Conservation (phyloP, 2,329 filamentous ascomycete species). For the Taxawa tesnikishii region DNA sequence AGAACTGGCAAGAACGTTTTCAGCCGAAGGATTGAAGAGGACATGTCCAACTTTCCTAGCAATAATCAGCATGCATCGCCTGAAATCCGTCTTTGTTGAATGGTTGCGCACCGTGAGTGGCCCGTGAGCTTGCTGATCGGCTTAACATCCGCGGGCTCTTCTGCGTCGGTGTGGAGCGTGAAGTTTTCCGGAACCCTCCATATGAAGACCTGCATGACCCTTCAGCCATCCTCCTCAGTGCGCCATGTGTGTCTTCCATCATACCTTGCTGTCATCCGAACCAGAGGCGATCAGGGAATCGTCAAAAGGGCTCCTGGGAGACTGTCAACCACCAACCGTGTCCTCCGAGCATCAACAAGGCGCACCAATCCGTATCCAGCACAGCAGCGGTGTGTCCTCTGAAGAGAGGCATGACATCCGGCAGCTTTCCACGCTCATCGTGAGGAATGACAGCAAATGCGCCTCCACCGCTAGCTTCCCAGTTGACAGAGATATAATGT, state of each 20-base stretch:
- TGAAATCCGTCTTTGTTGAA: too few species aligned
- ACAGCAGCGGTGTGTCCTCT: slow-evolving; percentile 92
- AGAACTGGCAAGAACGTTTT: slow-evolving; percentile 87
- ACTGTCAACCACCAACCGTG: slow-evolving; percentile 12
- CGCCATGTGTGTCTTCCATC: slow-evolving; percentile 1
- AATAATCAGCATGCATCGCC: slow-evolving; percentile 12
- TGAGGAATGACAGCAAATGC: slow-evolving; percentile 94
- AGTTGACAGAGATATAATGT: slow-evolving; percentile 93
- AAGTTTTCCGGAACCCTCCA: slow-evolving; percentile 91
- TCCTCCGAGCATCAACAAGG: slow-evolving; percentile 6
- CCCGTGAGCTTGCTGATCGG: slow-evolving; percentile 74
- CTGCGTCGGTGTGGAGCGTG: slow-evolving; percentile 67
- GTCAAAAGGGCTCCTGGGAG: slow-evolving; percentile 80
- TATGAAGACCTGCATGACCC: slow-evolving; percentile 54
- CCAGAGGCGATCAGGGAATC: slow-evolving; percentile 85
- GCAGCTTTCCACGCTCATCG: slow-evolving; percentile 77
- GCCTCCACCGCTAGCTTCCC: slow-evolving; percentile 90
- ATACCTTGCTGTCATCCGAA: slow-evolving; percentile 83
- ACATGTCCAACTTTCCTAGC: slow-evolving; percentile 92
- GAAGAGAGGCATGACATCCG: slow-evolving; percentile 88
- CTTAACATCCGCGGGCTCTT: slow-evolving; percentile 69
- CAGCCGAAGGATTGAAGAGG: slow-evolving; percentile 90
- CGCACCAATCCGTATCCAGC: slow-evolving; percentile 89
- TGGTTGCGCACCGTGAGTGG: slow-evolving; percentile 60
- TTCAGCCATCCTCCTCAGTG: background rate